Evolutionary conservation across 306 rosid genomes (phyloP), one percentile per base, ranked within the genome.

Genomic region (Erythrophleum fordii): DNA sequence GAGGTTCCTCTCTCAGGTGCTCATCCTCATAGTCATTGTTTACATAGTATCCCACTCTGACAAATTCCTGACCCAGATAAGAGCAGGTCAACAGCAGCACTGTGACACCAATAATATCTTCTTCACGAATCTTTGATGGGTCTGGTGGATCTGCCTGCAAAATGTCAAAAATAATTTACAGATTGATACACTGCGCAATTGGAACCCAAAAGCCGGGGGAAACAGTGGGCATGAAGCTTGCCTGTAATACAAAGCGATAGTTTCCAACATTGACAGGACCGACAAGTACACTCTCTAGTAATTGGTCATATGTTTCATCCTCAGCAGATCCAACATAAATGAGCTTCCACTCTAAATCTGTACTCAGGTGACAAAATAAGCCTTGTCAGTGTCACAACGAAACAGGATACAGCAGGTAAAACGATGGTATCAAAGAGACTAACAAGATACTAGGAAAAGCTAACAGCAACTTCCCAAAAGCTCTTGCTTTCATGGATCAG

Each of bases 291-390:
- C 98, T 92, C 85, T 94, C 98, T 45, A 94, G 58, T 28, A 91
- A 84, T 81, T 95, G 99, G 77, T 95, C 99, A 77, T 93, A 95
- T 0, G 93, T 95, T 87, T 93, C 97, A 80, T 93, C 97, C 86
- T 93, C 97, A 29, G 97, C 97, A 76, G 97, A 93, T 69, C 97
- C 97, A 41, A 95, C 99, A 29, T 95, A 95, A 58, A 82, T 91
- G 67, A 95, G 99, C 85, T 95, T 93, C 99, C 97, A 91, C 79
- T 95, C 99, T 89, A 93, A 85, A 85, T 93, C 94, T 95, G 89
- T 48, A 76, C 23, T 46, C 35, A 10, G 48, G 58, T 25, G 62
- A 64, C 29, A 83, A 69, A 29, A 22, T 26, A 81, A 26, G 51
- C 69, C 59, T 28, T 44, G 66, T 67, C 29, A 79, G 37, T 44